Conservation (phyloP, 2,329 filamentous ascomycete species). For the Colletotrichum simmondsii region DNA sequence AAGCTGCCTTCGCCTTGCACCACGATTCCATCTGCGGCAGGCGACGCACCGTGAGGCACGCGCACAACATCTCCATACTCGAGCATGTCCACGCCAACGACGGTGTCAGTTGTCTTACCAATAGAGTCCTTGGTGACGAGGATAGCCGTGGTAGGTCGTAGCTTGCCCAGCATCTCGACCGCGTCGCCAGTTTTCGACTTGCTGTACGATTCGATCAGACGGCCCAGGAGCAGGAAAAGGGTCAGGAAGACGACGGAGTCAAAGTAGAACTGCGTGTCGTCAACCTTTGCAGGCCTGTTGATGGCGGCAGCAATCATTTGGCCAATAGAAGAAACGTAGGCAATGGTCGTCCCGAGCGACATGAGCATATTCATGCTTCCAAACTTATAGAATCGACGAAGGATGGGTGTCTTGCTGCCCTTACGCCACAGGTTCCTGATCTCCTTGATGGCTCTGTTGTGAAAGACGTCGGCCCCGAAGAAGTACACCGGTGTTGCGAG, state of each 20-base stretch:
- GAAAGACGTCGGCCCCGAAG: constrained; percentile 87
- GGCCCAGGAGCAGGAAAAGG: constrained; percentile 81
- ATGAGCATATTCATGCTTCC: constrained; percentile 97
- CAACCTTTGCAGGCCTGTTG: constrained; percentile 47
- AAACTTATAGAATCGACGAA: constrained; percentile 87
- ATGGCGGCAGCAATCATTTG: constrained; percentile 75
- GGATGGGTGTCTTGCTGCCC: constrained; percentile 76
- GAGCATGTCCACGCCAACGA: constrained; percentile 73
- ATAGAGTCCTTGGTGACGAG: constrained; percentile 65
- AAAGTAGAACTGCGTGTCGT: constrained; percentile 77
- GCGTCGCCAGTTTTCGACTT: constrained; percentile 92
- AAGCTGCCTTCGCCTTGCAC: constrained; percentile 74
- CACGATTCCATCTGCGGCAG: constrained; percentile 83
- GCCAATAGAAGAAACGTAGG: constrained; percentile 84
- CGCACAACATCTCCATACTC: constrained; percentile 80
- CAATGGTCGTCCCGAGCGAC: constrained; percentile 87
- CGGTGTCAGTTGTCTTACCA: constrained; percentile 49
- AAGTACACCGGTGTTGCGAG: constrained; percentile 90
- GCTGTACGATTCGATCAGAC: constrained; percentile 88
- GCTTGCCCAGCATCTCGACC: constrained; percentile 80
- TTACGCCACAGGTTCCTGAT: constrained; percentile 80
- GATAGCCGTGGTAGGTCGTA: constrained; percentile 81
- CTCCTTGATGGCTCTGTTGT: constrained; percentile 82
- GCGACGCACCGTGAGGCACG: constrained; percentile 82
- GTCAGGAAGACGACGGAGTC: constrained; percentile 94